phyloP scores from a whole-genome alignment of 352 stramenopile species.

The Phytopythium aichiense region DNA sequence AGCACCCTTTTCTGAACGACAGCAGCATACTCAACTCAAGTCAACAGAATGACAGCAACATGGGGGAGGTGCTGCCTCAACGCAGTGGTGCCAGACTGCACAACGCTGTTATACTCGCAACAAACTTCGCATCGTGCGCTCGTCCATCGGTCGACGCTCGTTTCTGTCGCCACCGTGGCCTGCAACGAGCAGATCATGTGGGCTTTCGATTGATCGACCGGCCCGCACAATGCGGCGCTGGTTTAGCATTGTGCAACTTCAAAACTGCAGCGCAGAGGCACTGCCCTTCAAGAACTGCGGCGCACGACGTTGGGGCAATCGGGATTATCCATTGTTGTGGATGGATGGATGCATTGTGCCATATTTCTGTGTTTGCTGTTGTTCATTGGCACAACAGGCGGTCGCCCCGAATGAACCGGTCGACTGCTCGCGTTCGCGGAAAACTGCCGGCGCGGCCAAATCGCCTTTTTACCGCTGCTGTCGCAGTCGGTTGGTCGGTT shows the following conservation, averaged over 20 bases:
- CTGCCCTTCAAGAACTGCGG: not conserved
- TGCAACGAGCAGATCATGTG: not conserved
- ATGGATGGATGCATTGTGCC: too few relatives aligned
- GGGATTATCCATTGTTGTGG: too few relatives aligned
- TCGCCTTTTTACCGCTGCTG: not conserved
- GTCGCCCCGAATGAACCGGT: not conserved
- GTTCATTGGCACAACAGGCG: not conserved
- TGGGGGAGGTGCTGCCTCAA: too few relatives aligned
- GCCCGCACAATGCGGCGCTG: not conserved
- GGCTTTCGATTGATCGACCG: not conserved
- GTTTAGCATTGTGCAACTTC: not conserved
- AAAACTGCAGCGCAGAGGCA: slow-evolving; percentile 1
- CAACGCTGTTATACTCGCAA: too few relatives aligned
- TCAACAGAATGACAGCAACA: not conserved
- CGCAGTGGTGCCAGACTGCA: not conserved
- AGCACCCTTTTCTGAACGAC: not conserved
- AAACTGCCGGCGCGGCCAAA: not conserved
- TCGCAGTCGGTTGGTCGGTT: too few relatives aligned
- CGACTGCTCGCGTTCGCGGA: not conserved
- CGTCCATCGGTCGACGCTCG: not conserved
- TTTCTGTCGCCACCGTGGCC: not conserved
- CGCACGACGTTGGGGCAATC: not conserved
- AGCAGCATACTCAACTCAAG: not conserved
- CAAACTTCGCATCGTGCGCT: not conserved
- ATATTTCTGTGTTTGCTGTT: not conserved